Evolutionary conservation across 176 grass and related monocot species (phyloP).

Genomic region (Phoenix roebelenii): DNA sequence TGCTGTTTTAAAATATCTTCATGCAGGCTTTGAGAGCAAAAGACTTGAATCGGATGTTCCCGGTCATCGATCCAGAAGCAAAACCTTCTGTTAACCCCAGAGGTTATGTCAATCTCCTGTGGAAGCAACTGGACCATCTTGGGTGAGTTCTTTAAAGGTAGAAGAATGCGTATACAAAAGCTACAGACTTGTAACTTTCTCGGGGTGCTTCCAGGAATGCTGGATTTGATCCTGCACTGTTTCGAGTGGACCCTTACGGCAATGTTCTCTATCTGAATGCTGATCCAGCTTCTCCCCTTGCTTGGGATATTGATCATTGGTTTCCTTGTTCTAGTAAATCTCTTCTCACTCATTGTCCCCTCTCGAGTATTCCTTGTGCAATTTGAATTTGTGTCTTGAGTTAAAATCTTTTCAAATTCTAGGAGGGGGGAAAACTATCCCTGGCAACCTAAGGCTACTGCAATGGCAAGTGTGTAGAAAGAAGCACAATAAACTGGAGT

Average conservation of each 20-base stretch:
- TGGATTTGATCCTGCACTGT: constrained; percentile 84
- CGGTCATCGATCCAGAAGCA: constrained; percentile 56
- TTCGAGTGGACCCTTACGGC: constrained; percentile 72
- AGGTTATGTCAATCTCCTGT: constrained; percentile 83
- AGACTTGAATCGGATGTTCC: constrained; percentile 80
- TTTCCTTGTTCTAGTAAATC: constrained; percentile 70
- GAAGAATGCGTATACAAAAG: neutral
- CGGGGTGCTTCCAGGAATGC: constrained; percentile 51
- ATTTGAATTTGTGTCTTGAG: too few relatives aligned
- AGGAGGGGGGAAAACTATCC: constrained; percentile 89
- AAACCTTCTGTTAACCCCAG: constrained; percentile 52
- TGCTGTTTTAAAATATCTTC: neutral
- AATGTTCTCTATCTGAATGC: constrained; percentile 90
- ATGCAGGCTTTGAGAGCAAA: constrained; percentile 59
- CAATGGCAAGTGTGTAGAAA: constrained; percentile 67
- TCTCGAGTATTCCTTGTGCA: neutral
- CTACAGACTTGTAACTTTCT: neutral
- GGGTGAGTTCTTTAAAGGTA: constrained; percentile 26
- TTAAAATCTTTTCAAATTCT: constrained; percentile 7
- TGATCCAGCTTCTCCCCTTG: constrained; percentile 73
- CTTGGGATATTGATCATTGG: constrained; percentile 85
- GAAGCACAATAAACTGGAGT: constrained; percentile 76
- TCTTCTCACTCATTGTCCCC: neutral
- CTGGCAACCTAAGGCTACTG: constrained; percentile 73
- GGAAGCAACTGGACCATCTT: constrained; percentile 96